Evolutionary conservation across 345 rosid genomes (phyloP).

Genomic region (Dimocarpus longan): DNA sequence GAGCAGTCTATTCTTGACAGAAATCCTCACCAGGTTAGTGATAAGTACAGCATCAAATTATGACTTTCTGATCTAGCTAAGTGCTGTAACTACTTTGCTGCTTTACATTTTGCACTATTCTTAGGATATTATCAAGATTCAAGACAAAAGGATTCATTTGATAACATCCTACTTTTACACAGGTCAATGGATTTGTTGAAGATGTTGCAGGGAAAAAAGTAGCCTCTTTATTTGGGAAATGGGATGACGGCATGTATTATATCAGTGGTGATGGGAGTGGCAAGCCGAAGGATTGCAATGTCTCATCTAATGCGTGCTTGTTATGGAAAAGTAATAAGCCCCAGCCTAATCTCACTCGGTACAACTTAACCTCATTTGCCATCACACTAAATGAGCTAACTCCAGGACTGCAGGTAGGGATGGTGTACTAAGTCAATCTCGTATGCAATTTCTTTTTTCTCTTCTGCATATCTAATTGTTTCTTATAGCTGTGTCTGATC

Average conservation of each 20-base stretch:
- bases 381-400: conserved; percentile 89
- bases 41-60: background rate
- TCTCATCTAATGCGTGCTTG: conserved; percentile 59
- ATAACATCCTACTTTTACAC: conserved; percentile 9
- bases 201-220: conserved; percentile 62
- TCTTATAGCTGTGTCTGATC: conserved; percentile 53
- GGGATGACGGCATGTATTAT: conserved; percentile 91
- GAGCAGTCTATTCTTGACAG: conserved; percentile 91
- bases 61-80: background rate
- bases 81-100: background rate
- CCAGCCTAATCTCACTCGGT: conserved; percentile 77
- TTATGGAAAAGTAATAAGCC: conserved; percentile 86
- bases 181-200: conserved; percentile 95
- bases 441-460: conserved; percentile 31
- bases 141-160: conserved; percentile 1
- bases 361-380: conserved; percentile 92
- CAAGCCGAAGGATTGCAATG: conserved; percentile 56
- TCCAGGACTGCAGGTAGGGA: conserved; percentile 86
- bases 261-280: conserved; percentile 51
- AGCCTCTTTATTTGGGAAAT: conserved; percentile 87
- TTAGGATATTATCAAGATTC: conserved; percentile 7
- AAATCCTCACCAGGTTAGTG: conserved; percentile 86
- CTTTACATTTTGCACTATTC: background rate
- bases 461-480: conserved; percentile 46
- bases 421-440: conserved; percentile 33